Conservation (phyloP, 1,284 basidiomycete genomes). For the Apiotrichum laibachii region DNA sequence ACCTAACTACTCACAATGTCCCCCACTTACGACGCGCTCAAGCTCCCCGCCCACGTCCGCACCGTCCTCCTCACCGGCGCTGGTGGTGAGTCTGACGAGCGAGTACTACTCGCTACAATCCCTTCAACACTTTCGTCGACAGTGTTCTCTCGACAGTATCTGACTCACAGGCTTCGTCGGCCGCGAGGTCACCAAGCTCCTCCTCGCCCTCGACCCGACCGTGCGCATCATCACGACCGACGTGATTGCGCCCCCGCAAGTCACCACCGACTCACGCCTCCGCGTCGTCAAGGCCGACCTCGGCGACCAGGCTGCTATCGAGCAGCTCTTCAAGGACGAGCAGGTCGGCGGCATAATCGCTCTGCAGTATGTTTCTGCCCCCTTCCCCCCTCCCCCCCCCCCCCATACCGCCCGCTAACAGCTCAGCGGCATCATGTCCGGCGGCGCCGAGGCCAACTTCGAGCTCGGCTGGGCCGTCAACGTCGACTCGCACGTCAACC, state of each 20-base stretch:
- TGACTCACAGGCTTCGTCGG: slow-evolving; percentile 47
- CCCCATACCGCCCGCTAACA: no score
- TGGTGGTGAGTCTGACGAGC: slow-evolving; percentile 55
- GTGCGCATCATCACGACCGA: slow-evolving; percentile 60
- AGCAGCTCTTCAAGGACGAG: slow-evolving; percentile 51
- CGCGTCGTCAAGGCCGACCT: slow-evolving; percentile 57
- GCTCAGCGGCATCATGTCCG: slow-evolving; percentile 63
- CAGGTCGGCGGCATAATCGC: slow-evolving; percentile 49
- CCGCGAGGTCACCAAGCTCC: slow-evolving; percentile 45
- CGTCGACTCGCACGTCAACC: slow-evolving; percentile 59
- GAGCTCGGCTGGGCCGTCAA: slow-evolving; percentile 62
- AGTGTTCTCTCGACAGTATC: no score
- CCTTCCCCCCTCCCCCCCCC: background rate
- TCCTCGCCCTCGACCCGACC: slow-evolving; percentile 55
- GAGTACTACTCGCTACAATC: no score
- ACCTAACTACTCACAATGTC: slow-evolving; percentile 23
- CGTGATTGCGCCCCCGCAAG: slow-evolving; percentile 56
- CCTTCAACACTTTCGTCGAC: no score
- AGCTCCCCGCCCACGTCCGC: slow-evolving; percentile 48
- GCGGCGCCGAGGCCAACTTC: slow-evolving; percentile 64
- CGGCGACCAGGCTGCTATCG: slow-evolving; percentile 53
- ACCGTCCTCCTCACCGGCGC: slow-evolving; percentile 61
- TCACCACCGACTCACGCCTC: slow-evolving; percentile 46
- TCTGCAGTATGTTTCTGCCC: no score
- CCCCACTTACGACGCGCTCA: slow-evolving; percentile 45